These are phyloP conservation scores for Cicer cuneatum DNA, from an alignment of 306 rosid genomes.

Conservation along the genomic window DNA sequence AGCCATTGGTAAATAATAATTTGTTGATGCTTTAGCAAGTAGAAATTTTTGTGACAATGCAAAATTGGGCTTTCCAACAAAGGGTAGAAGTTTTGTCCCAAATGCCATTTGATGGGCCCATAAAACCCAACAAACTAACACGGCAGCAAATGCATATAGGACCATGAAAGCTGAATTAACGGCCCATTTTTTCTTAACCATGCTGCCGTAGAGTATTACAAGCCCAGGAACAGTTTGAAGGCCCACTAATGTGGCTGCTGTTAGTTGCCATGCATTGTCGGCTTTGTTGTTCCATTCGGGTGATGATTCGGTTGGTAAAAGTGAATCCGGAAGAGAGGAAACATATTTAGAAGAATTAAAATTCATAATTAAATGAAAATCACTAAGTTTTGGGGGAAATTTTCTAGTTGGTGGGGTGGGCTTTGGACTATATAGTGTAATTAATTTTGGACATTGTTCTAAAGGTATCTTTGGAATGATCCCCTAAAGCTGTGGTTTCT, in stretches of 20 bases:
- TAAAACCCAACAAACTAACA: slow-evolving; percentile 70
- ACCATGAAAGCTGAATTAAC: slow-evolving; percentile 80
- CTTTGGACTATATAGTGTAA: slow-evolving; percentile 43
- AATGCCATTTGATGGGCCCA: slow-evolving; percentile 81
- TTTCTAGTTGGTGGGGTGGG: slow-evolving; percentile 41
- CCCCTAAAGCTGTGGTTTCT: slow-evolving; percentile 40
- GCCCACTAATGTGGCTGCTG: slow-evolving; percentile 67
- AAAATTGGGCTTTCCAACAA: slow-evolving; percentile 55
- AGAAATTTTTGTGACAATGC: slow-evolving; percentile 51
- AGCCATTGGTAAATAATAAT: slow-evolving; percentile 59
- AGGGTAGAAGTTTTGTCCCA: slow-evolving; percentile 32
- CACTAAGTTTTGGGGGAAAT: slow-evolving; percentile 2
- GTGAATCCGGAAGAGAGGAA: neutral
- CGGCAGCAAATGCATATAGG: slow-evolving; percentile 61
- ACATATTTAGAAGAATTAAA: neutral
- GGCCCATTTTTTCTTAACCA: slow-evolving; percentile 81
- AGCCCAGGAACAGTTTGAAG: slow-evolving; percentile 73
- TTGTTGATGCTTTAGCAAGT: slow-evolving; percentile 13
- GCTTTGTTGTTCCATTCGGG: slow-evolving; percentile 71
- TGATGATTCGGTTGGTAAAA: slow-evolving; percentile 38
- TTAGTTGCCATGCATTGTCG: slow-evolving; percentile 77
- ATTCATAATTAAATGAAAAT: slow-evolving; percentile 40
- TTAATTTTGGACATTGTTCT: slow-evolving; percentile 37
- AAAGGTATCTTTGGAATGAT: slow-evolving; percentile 44
- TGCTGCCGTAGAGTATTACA: slow-evolving; percentile 64